These are phyloP conservation scores for Prosopis cineraria DNA, from an alignment of 306 rosid genomes.

Conservation along the genomic window DNA sequence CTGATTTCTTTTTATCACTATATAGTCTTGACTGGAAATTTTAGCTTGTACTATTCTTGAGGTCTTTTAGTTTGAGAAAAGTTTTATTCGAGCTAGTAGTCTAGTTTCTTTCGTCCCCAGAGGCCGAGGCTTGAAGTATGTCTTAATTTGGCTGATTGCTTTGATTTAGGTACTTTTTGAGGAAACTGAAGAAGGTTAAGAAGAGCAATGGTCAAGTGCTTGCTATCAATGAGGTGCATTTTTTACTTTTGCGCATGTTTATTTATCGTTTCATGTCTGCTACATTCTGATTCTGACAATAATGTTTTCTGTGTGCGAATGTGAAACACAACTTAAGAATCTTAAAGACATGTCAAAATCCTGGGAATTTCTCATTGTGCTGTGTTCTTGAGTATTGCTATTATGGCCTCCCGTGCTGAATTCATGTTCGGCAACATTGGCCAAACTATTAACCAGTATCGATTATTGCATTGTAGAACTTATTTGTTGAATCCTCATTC, in stretches of 20 bases:
- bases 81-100: background rate
- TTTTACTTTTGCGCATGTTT: background rate
- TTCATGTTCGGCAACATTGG: background rate
- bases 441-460: background rate
- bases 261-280: background rate
- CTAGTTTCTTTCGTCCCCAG: background rate
- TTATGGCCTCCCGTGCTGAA: background rate
- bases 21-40: background rate
- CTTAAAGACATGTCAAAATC: too few relatives aligned
- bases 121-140: background rate
- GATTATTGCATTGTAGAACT: background rate
- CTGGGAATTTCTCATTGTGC: background rate
- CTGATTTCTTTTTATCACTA: background rate
- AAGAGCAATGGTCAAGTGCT: slow-evolving; percentile 93
- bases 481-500: background rate
- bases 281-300: background rate
- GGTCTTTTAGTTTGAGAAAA: background rate
- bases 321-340: background rate
- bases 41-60: background rate
- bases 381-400: background rate
- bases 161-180: slow-evolving; percentile 74
- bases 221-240: slow-evolving; percentile 56
- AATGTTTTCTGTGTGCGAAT: background rate
- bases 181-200: slow-evolving; percentile 90
- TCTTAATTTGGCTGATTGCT: background rate